Evolutionary conservation across 1,284 basidiomycete species (phyloP), one percentile per base, ranked within the genome.

Genomic region (Cryptococcus floricola): DNA sequence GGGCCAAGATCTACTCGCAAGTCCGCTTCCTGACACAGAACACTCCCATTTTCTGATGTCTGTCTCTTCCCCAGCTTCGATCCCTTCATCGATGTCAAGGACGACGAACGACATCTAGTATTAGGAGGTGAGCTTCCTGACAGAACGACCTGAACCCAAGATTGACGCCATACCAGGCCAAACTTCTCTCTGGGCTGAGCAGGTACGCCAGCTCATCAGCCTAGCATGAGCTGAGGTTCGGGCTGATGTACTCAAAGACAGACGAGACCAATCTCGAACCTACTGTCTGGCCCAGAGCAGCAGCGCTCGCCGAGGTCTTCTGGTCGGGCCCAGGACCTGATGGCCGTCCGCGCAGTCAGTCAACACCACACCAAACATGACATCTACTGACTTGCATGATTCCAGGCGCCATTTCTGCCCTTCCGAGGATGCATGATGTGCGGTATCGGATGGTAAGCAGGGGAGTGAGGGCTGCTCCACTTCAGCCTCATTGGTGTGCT

Each of bases 401-500:
- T 9, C 12, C 47, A 69, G 65, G 84, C 65, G 78, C 83, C 27
- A 77, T 73, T 2, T 77, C 83, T 31, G 91, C 90, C 1, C 74
- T 92, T 23, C 83, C 85, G 19, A 82, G 90, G 43, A 79, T 95
- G 62, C 87, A 93, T 64, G 89, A 91, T 62, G 66, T 87, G 19
- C 65, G 80, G 34, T 89, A 82, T 74, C 80, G 89, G 25, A 81
- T 91, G 73, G 82, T 85, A 23, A 79, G 83, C 60, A 78, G 86
- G 38, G 89, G 89, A 18, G 79, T 91, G 7, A 71, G 74, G 1
- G 84, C 88, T 4, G 84, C 85, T 58, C 76, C 86, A 1, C 75
- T 93, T 23, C 89, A 91, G 77, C 89, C 90, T 2, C 79, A 84
- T 61, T 91, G 87, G 86, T 92, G 89, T 75, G 88, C 87, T 16